Percentiles rank a stretch among this genome's conserved stretches.
phyloP scores from a whole-genome alignment of 257 asterid genomes.

The Solanum sejunctum region DNA sequence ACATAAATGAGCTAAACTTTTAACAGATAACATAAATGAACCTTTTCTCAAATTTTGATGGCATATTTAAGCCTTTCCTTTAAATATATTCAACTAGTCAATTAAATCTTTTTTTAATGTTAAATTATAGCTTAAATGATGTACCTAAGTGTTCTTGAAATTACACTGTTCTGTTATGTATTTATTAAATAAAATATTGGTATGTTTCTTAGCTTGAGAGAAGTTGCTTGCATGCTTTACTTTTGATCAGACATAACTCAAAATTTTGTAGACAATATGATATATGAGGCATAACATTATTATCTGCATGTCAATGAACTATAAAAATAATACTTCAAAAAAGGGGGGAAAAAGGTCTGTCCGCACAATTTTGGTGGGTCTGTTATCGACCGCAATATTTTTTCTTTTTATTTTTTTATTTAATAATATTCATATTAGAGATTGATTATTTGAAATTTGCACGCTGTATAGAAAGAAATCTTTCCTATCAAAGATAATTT shows the following conservation, averaged over 20 bases:
- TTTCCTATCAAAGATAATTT: too few species aligned
- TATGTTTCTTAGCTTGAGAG: background rate
- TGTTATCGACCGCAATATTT: background rate
- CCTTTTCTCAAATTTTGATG: too few species aligned
- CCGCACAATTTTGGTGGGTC: slow-evolving; percentile 5
- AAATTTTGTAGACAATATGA: background rate
- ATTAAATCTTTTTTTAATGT: background rate
- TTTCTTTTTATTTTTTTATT: too few species aligned
- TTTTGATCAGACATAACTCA: background rate
- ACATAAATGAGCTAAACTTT: too few species aligned
- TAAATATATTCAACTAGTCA: background rate
- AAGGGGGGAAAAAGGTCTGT: background rate
- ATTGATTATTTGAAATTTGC: too few species aligned
- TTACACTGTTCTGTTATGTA: background rate
- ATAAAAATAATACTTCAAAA: background rate
- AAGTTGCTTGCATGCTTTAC: background rate
- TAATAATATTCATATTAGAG: too few species aligned
- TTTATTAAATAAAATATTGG: background rate
- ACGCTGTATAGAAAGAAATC: too few species aligned
- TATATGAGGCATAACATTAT: background rate
- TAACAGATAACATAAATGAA: too few species aligned
- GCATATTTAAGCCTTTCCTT: too few species aligned
- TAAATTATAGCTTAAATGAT: background rate
- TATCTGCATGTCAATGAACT: background rate
- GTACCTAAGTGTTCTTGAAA: too few species aligned